phyloP scores from a whole-genome alignment of 352 stramenopile genomes.

The Phytophthora ramorum region DNA sequence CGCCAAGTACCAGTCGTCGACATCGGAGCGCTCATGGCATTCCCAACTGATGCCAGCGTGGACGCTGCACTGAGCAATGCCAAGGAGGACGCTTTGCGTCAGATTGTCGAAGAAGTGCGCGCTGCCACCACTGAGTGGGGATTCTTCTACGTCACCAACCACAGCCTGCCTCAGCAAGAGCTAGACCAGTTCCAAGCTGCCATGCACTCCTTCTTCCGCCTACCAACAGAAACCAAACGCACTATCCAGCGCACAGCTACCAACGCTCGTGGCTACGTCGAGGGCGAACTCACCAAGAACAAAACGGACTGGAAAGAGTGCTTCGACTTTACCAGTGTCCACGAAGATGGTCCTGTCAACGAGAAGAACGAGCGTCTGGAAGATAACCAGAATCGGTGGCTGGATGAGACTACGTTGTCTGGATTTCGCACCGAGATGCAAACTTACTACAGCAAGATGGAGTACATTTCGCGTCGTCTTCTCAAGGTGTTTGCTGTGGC shows the following conservation, averaged over 20 bases:
- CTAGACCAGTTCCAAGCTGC: conserved; percentile 64
- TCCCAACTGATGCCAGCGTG: conserved; percentile 41
- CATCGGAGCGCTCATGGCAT: conserved; percentile 57
- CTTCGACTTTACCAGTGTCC: conserved; percentile 67
- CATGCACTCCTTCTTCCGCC: conserved; percentile 84
- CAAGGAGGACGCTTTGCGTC: conserved; percentile 22
- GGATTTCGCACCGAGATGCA: conserved; percentile 60
- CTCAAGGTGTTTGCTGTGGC: conserved; percentile 64
- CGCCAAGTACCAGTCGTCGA: conserved; percentile 61
- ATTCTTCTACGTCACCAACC: conserved; percentile 94
- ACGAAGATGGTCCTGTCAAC: conserved; percentile 47
- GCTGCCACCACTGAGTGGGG: conserved; percentile 70
- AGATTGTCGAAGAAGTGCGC: conserved; percentile 57
- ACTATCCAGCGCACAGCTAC: conserved; percentile 62
- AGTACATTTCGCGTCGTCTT: conserved; percentile 59
- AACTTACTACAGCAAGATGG: conserved; percentile 53
- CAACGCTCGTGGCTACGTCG: conserved; percentile 93
- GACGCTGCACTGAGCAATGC: conserved; percentile 27
- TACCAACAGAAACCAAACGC: conserved; percentile 64
- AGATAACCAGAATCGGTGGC: conserved; percentile 90
- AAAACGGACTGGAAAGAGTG: conserved; percentile 93
- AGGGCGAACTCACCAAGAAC: conserved; percentile 95
- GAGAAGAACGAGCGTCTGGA: conserved; percentile 74
- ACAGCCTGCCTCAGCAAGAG: conserved; percentile 64
- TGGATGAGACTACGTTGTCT: conserved; percentile 44